A percentile compares a stretch with the other conserved stretches of the same genome.
Evolutionary conservation across 441 rosid species (phyloP).

Genomic region (Adansonia grandidieri): DNA sequence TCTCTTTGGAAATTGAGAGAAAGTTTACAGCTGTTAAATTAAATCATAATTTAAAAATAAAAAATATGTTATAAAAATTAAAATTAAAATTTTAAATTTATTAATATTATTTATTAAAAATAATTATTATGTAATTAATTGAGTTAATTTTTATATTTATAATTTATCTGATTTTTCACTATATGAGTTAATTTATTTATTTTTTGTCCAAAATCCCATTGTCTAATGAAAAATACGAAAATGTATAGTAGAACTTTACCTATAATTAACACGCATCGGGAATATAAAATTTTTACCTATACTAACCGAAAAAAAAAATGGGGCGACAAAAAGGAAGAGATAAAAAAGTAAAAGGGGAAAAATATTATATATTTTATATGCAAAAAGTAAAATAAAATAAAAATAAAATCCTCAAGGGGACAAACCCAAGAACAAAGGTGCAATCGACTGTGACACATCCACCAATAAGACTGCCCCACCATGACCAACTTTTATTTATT

Average conservation of each 20-base stretch:
- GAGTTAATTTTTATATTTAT: too few relatives aligned
- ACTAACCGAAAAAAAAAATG: too few relatives aligned
- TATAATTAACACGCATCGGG: not conserved
- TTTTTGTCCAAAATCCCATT: not conserved
- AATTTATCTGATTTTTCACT: not conserved
- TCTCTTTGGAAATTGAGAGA: not conserved
- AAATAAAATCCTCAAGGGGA: constrained; percentile 32
- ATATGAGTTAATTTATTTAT: too few relatives aligned
- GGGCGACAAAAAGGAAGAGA: too few relatives aligned
- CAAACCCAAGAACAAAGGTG: constrained; percentile 57
- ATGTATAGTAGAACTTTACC: not conserved
- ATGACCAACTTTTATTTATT: constrained; percentile 23
- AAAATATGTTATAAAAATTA: too few relatives aligned
- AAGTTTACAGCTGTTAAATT: not conserved
- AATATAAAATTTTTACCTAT: not conserved
- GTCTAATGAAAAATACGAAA: not conserved
- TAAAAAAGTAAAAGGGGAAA: not conserved
- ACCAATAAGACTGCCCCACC: constrained; percentile 59
- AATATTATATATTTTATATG: constrained; percentile 25
- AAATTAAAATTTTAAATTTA: too few relatives aligned
- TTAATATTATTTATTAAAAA: too few relatives aligned
- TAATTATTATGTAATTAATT: too few relatives aligned
- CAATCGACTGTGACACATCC: constrained; percentile 73
- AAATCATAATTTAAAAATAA: too few relatives aligned
- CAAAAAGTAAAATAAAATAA: constrained; percentile 21